Evolutionary conservation across 257 asterid genomes (phyloP).

Genomic region (Plantago ovata): DNA sequence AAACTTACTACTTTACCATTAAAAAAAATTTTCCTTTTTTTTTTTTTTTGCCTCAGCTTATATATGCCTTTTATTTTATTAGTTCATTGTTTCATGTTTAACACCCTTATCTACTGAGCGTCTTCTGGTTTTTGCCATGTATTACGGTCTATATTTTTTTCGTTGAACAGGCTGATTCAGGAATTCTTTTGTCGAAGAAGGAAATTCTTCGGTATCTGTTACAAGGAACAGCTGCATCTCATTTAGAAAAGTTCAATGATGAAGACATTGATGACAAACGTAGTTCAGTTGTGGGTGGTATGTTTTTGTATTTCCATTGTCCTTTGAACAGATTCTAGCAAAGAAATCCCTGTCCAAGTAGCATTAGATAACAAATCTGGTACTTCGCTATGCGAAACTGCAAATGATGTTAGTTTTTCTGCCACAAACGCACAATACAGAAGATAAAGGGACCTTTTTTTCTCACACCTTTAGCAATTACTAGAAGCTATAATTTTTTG

Average conservation of each 20-base stretch:
- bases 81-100: not conserved
- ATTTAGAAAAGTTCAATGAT: conserved; percentile 41
- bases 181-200: conserved; percentile 59
- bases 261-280: conserved; percentile 42
- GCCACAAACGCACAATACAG: no score
- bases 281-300: conserved; percentile 43
- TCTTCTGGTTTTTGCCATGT: conserved; percentile 4
- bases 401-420: no score
- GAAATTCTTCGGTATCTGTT: conserved; percentile 46
- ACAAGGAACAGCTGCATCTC: conserved; percentile 71
- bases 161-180: conserved; percentile 62
- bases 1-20: no score
- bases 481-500: no score
- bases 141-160: conserved; percentile 18
- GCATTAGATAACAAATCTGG: no score
- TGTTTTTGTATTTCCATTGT: conserved; percentile 3
- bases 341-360: no score
- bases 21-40: no score
- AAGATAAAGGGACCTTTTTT: no score
- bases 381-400: no score
- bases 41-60: no score
- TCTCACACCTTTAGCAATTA: no score
- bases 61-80: no score
- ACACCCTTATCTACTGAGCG: not conserved
- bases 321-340: not conserved